These are phyloP conservation scores for Taphrina betulina DNA, from an alignment of 1,139 yeast species.

Conservation along the genomic window DNA sequence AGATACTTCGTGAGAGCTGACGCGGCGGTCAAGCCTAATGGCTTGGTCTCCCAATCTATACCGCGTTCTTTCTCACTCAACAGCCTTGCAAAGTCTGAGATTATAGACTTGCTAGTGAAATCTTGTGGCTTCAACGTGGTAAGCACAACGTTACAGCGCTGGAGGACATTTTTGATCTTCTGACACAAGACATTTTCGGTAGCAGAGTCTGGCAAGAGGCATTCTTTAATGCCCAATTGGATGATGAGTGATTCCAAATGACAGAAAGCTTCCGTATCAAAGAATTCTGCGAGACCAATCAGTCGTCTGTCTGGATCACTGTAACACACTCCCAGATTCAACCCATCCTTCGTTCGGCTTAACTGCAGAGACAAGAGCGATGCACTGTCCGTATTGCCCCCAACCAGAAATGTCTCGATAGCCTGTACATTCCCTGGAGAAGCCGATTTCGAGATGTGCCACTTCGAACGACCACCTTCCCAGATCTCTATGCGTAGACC, in stretches of 20 bases:
- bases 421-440: slow-evolving; percentile 90
- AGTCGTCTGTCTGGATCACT: slow-evolving; percentile 68
- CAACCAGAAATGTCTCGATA: slow-evolving; percentile 68
- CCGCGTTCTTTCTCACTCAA: too few species aligned
- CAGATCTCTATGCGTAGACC: slow-evolving; percentile 81
- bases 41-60: slow-evolving; percentile 54
- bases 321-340: slow-evolving; percentile 72
- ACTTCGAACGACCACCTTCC: slow-evolving; percentile 50
- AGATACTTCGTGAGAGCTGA: slow-evolving; percentile 65
- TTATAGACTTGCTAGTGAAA: slow-evolving; percentile 63
- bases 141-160: slow-evolving; percentile 71
- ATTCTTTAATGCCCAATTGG: slow-evolving; percentile 86
- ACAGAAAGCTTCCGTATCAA: slow-evolving; percentile 81
- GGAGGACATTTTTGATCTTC: slow-evolving; percentile 54
- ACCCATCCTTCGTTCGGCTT: slow-evolving; percentile 46
- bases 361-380: slow-evolving; percentile 73
- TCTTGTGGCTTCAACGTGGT: slow-evolving; percentile 59
- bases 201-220: slow-evolving; percentile 51
- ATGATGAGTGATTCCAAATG: slow-evolving; percentile 81
- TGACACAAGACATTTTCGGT: slow-evolving; percentile 48
- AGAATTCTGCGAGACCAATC: slow-evolving; percentile 74
- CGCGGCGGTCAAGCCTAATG: slow-evolving; percentile 54
- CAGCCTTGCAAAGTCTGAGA: slow-evolving; percentile 68
- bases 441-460: slow-evolving; percentile 63
- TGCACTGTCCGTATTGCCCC: slow-evolving; percentile 57